Evolutionary conservation across 352 stramenopile species (phyloP).

Genomic region (Phytopythium boreale): DNA sequence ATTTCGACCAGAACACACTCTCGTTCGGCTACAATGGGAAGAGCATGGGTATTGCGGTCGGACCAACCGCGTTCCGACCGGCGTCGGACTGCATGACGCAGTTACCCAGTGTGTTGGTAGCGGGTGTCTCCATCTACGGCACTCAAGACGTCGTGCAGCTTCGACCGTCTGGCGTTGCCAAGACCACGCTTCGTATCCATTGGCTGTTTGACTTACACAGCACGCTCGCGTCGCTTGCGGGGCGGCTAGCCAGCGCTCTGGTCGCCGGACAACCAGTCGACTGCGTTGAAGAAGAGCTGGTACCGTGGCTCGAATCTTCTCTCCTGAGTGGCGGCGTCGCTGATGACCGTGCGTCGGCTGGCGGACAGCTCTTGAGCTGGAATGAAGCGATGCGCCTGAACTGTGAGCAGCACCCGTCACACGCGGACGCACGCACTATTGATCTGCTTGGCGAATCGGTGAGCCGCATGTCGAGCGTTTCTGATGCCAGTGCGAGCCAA

Average conservation of each 20-base stretch:
- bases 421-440: constrained; percentile 5
- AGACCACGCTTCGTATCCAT: constrained; percentile 76
- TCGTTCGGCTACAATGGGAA: constrained; percentile 74
- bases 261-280: constrained; percentile 78
- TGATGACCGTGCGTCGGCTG: not conserved
- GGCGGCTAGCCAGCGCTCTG: constrained; percentile 61
- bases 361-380: constrained; percentile 24
- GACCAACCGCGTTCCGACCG: constrained; percentile 32
- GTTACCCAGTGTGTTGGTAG: constrained; percentile 36
- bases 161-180: constrained; percentile 62
- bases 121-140: constrained; percentile 70
- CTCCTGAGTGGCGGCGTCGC: constrained; percentile 70
- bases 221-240: constrained; percentile 63
- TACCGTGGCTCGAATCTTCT: constrained; percentile 82
- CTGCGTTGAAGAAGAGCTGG: constrained; percentile 72
- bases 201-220: constrained; percentile 86
- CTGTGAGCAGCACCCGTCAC: constrained; percentile 20
- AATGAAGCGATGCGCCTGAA: constrained; percentile 34
- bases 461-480: constrained; percentile 6
- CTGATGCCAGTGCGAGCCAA: constrained; percentile 3
- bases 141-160: constrained; percentile 73
- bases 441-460: constrained; percentile 1
- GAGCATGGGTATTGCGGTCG: constrained; percentile 52
- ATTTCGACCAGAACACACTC: constrained; percentile 73
- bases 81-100: constrained; percentile 22